These are phyloP conservation scores for Reticulascus tulasneorum DNA, from an alignment of 2,329 filamentous ascomycete genomes.

Conservation along the genomic window DNA sequence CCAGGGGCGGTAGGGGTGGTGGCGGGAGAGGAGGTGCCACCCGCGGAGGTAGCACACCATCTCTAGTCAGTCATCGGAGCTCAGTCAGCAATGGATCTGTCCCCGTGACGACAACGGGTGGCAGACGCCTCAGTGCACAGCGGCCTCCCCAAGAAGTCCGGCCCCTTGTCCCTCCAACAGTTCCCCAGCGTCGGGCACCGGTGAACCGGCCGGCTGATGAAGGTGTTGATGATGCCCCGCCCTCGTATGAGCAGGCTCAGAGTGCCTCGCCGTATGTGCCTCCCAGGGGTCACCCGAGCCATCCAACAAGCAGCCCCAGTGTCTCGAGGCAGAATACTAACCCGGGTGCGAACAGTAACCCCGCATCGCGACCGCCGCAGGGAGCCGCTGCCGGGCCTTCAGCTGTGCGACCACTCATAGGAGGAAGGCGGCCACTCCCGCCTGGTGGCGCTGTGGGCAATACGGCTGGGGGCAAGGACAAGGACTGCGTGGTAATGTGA, in stretches of 20 bases:
- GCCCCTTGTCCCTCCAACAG: conserved; percentile 39
- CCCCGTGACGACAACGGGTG: conserved; percentile 7
- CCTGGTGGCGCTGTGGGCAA: conserved; percentile 9
- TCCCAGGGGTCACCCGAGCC: conserved; percentile 46
- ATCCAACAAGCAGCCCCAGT: conserved; percentile 37
- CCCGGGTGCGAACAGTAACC: neutral
- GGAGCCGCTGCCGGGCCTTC: conserved; percentile 6
- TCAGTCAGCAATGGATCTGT: conserved; percentile 16
- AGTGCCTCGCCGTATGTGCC: conserved; percentile 48
- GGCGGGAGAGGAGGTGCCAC: neutral
- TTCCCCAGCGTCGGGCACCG: conserved; percentile 31
- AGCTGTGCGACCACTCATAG: conserved; percentile 7
- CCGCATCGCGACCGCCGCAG: neutral
- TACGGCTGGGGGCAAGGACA: conserved; percentile 18
- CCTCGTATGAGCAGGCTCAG: conserved; percentile 55
- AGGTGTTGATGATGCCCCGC: conserved; percentile 47
- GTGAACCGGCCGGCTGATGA: conserved; percentile 34
- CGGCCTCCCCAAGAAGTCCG: conserved; percentile 35
- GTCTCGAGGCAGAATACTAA: conserved; percentile 6
- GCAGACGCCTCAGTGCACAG: conserved; percentile 1
- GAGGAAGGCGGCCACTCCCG: conserved; percentile 6
- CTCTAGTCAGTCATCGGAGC: conserved; percentile 7
- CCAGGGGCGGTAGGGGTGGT: conserved; percentile 2
- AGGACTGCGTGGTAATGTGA: conserved; percentile 47
- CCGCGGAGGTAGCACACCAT: conserved; percentile 8